A percentile compares a stretch with the other conserved stretches of the same genome.
phyloP scores from a whole-genome alignment of 257 asterid genomes.

The Jasminum sambac region DNA sequence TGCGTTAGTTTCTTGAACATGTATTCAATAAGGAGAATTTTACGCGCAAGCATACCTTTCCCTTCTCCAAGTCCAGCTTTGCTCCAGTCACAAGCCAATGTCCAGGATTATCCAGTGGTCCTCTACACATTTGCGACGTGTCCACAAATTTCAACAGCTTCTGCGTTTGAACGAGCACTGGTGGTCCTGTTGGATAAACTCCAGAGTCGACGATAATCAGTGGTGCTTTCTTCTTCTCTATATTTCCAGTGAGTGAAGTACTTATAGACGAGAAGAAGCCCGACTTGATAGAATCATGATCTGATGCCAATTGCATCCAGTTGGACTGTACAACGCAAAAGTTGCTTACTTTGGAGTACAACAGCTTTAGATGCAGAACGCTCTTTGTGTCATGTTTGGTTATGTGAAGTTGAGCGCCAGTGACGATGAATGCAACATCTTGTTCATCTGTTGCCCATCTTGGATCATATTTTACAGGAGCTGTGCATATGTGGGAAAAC shows the following conservation, averaged over 20 bases:
- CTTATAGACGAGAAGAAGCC: constrained; percentile 66
- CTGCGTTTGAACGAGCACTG: constrained; percentile 42
- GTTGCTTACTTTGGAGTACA: constrained; percentile 44
- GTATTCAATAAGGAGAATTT: constrained; percentile 72
- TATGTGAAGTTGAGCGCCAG: constrained; percentile 83
- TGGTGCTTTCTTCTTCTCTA: constrained; percentile 45
- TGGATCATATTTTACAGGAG: constrained; percentile 65
- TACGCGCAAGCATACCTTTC: constrained; percentile 67
- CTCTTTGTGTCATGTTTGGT: constrained; percentile 35
- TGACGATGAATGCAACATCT: constrained; percentile 59
- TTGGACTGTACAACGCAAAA: constrained; percentile 54
- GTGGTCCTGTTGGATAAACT: constrained; percentile 77
- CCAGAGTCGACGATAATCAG: constrained; percentile 68
- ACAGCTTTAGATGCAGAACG: constrained; percentile 64
- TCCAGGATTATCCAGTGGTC: constrained; percentile 86
- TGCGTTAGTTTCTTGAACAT: constrained; percentile 16
- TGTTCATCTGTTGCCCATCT: constrained; percentile 38
- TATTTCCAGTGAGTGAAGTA: constrained; percentile 36
- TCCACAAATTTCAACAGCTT: constrained; percentile 74
- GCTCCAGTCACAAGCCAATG: constrained; percentile 96
- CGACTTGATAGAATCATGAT: constrained; percentile 36
- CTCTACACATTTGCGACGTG: constrained; percentile 59
- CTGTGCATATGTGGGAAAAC: constrained; percentile 74
- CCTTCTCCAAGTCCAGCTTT: constrained; percentile 70
- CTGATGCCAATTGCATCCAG: constrained; percentile 64